Base-by-base conservation (phyloP, 441 rosid species). In the Euphorbia celastroides region DNA sequence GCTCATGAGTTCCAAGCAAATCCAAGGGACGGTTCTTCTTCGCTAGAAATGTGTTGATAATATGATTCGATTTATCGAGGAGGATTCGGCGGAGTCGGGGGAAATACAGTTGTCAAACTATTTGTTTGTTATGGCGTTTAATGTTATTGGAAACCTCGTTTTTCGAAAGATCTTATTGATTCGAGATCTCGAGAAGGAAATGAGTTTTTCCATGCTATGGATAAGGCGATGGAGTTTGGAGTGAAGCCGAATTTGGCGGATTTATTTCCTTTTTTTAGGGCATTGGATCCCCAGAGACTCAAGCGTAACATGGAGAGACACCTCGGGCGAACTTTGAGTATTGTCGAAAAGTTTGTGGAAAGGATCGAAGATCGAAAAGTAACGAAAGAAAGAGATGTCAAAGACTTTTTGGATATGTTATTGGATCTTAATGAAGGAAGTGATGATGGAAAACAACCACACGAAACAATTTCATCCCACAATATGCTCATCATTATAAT, bases 381-480 rank as follows among this genome's bases (percentile, higher is more conserved):
- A 12, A 10, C 34, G 28, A 60, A 30, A 16, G 57, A 34, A 38
- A 56, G 13, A 0, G 32, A 32, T 61, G 69, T 7, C 25, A 77
- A 50, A 62, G 86, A 82, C 61, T 82, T 84, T 50, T 64, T 84
- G 69, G 83, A 78, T 62, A 68, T 75, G 31, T 6, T 84, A 71
- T 65, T 84, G 38, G 38, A 34, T 3, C 38, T 3, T 34, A 34
- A 34, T 34, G 38, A 34, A 34, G 38, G 9, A n/a, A n/a, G n/a
- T n/a, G n/a, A n/a, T n/a, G n/a, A n/a, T n/a, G n/a, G n/a, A n/a
- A n/a, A n/a, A n/a, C n/a, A n/a, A n/a, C n/a, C n/a, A n/a, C n/a
- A n/a, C n/a, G n/a, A n/a, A n/a, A n/a, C n/a, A n/a, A n/a, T n/a
- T n/a, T 34, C 5, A 34, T 3, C 38, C 38, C 38, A 34, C 9